These are phyloP conservation scores for Moricandia moricandioides DNA, from an alignment of 345 rosid species.

Conservation along the genomic window DNA sequence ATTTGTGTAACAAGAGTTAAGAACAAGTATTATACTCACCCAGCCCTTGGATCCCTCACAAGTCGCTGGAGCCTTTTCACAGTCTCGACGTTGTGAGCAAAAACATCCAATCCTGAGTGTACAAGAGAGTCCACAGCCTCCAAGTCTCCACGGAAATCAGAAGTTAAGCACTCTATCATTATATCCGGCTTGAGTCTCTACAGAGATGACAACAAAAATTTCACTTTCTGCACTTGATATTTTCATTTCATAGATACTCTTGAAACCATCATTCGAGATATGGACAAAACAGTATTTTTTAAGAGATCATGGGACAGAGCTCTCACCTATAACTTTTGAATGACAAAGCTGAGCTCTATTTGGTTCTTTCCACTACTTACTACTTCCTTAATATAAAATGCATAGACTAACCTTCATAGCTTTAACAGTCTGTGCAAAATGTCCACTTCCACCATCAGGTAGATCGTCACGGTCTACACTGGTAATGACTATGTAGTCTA, in stretches of 20 bases:
- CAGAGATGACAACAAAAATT: conserved; percentile 1
- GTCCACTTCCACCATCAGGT: conserved; percentile 98
- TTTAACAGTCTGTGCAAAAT: conserved; percentile 88
- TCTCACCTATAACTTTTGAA: neutral
- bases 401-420: conserved; percentile 71
- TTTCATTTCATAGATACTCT: neutral
- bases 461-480: conserved; percentile 98
- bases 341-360: neutral
- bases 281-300: neutral
- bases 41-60: conserved; percentile 98
- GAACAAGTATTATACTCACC: conserved; percentile 44
- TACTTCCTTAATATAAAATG: neutral
- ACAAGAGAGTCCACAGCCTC: conserved; percentile 74
- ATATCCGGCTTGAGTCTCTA: conserved; percentile 87
- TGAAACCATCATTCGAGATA: neutral
- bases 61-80: conserved; percentile 91
- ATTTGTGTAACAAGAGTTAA: neutral
- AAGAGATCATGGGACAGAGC: neutral
- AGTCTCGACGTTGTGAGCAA: conserved; percentile 95
- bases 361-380: neutral
- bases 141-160: conserved; percentile 94
- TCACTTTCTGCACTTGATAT: neutral
- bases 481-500: conserved; percentile 93
- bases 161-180: conserved; percentile 96
- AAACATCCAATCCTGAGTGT: conserved; percentile 88